phyloP scores from a whole-genome alignment of 768 basidiomycete genomes.

The Sporobolomyces phaffii region DNA sequence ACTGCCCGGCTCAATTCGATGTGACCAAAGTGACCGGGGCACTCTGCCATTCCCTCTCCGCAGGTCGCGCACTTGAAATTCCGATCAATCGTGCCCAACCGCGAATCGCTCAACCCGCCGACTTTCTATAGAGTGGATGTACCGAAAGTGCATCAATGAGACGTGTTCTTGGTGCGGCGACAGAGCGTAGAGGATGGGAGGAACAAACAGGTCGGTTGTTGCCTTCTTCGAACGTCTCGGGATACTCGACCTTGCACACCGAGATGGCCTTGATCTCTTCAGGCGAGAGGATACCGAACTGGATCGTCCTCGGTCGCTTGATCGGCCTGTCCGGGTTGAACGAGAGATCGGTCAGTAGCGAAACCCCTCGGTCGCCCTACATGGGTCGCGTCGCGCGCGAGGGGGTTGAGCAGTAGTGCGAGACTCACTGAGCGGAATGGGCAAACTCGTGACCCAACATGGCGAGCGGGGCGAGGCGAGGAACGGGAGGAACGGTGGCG shows the following conservation, averaged over 20 bases:
- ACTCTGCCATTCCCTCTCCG: constrained; percentile 99
- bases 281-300: constrained; percentile 96
- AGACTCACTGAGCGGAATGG: constrained; percentile 33
- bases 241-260: constrained; percentile 95
- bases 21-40: constrained; percentile 98
- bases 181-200: neutral
- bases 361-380: neutral
- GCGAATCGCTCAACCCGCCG: constrained; percentile 93
- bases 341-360: neutral
- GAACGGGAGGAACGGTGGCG: neutral
- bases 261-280: constrained; percentile 99
- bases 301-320: constrained; percentile 71
- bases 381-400: neutral
- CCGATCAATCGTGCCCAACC: constrained; percentile 94
- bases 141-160: no score
- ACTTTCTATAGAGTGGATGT: constrained; percentile 79
- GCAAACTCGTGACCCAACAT: constrained; percentile 39
- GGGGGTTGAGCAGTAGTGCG: neutral
- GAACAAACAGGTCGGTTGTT: constrained; percentile 70
- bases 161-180: no score
- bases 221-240: constrained; percentile 97
- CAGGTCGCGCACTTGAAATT: constrained; percentile 99
- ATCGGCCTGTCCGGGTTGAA: constrained; percentile 21
- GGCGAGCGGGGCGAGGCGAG: neutral
- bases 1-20: constrained; percentile 96